phyloP scores from a whole-genome alignment of 306 rosid species.

The Dryas alaskensis region DNA sequence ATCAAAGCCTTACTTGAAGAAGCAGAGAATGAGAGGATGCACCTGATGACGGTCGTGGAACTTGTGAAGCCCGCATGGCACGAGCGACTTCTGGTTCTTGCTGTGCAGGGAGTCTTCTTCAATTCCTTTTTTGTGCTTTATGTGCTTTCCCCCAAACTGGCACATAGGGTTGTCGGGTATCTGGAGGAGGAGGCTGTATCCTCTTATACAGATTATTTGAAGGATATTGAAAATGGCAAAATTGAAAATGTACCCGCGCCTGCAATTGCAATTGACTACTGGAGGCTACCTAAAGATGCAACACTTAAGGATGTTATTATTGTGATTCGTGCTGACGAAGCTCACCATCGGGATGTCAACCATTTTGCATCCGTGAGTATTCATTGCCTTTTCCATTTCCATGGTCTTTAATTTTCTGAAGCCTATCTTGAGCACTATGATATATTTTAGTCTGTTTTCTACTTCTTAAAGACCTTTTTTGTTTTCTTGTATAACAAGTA shows the following conservation, averaged over 20 bases:
- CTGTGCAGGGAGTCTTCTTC: conserved; percentile 84
- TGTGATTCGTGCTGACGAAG: conserved; percentile 80
- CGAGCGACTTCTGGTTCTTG: conserved; percentile 58
- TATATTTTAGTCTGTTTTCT: conserved; percentile 1
- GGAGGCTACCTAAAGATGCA: conserved; percentile 73
- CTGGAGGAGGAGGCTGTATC: conserved; percentile 68
- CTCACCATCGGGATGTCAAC: conserved; percentile 79
- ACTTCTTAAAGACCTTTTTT: neutral
- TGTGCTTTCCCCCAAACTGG: conserved; percentile 56
- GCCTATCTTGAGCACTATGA: too few species aligned
- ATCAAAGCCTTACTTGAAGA: conserved; percentile 78
- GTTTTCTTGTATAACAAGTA: neutral
- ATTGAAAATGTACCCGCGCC: conserved; percentile 76
- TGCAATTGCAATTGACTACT: conserved; percentile 81
- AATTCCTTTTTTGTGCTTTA: conserved; percentile 60
- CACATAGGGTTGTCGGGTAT: conserved; percentile 73
- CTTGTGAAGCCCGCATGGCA: conserved; percentile 75
- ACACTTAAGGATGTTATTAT: conserved; percentile 60
- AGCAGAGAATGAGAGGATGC: conserved; percentile 91
- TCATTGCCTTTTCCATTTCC: neutral
- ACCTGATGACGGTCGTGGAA: conserved; percentile 75
- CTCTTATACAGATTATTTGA: conserved; percentile 57
- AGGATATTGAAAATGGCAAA: conserved; percentile 53
- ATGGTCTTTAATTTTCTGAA: too few species aligned
- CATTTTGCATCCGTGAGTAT: conserved; percentile 80